These are phyloP conservation scores for Lipomyces starkeyi DNA, from an alignment of 805 yeast genomes.

Conservation along the genomic window DNA sequence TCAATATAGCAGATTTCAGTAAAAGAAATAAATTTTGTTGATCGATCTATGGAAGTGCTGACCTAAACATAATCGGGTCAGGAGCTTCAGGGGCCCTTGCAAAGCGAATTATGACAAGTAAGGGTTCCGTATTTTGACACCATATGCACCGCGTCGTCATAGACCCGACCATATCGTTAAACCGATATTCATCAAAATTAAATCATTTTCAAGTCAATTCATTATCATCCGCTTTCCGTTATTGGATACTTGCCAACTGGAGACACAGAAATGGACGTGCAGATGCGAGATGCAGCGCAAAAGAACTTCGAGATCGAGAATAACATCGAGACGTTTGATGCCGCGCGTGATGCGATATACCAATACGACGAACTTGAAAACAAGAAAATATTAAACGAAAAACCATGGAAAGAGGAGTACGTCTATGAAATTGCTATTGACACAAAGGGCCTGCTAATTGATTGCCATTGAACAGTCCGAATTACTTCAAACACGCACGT, in stretches of 20 bases:
- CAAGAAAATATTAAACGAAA: constrained; percentile 36
- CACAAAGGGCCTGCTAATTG: constrained; percentile 12
- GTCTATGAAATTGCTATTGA: constrained; percentile 27
- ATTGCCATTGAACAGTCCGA: constrained; percentile 50
- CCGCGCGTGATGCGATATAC: constrained; percentile 41
- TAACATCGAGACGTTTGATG: constrained; percentile 37
- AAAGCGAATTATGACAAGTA: not conserved
- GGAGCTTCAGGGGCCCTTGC: not conserved
- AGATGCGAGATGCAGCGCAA: constrained; percentile 34
- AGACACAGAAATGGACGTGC: constrained; percentile 25
- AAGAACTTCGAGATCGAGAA: constrained; percentile 44
- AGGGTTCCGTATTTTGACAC: not conserved
- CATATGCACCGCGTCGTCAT: not conserved
- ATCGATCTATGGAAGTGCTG: not conserved
- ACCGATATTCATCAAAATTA: not conserved
- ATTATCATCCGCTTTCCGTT: not conserved
- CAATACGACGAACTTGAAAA: constrained; percentile 44
- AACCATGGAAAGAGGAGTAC: constrained; percentile 42
- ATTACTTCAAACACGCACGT: constrained; percentile 65
- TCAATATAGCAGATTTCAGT: not conserved
- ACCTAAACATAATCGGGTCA: no score
- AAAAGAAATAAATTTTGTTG: not conserved
- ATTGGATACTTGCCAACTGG: not conserved
- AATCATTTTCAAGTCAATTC: not conserved
- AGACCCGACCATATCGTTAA: not conserved